Conservation (phyloP, 2,329 filamentous ascomycete species). For the Furcasterigmium sp. region DNA sequence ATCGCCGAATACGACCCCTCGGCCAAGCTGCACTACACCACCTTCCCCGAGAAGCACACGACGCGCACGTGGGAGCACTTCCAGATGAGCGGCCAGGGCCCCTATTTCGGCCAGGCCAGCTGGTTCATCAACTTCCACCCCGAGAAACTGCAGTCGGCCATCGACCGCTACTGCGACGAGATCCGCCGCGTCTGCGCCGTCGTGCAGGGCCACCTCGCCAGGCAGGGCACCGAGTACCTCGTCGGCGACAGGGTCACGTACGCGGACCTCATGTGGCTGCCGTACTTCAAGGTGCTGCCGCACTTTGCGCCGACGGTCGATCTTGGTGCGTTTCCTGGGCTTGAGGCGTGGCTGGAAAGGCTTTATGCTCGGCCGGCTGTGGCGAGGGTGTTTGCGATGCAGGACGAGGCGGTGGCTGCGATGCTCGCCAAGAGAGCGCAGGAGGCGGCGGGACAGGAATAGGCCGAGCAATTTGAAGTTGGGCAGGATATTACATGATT, state of each 20-base stretch:
- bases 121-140: conserved; percentile 27
- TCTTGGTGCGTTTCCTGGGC: neutral
- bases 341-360: neutral
- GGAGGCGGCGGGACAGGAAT: no score
- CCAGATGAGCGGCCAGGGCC: conserved; percentile 20
- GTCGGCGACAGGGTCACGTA: neutral
- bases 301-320: neutral
- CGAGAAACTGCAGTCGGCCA: conserved; percentile 21
- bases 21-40: conserved; percentile 18
- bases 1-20: conserved; percentile 22
- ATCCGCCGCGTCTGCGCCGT: conserved; percentile 22
- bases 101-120: conserved; percentile 35
- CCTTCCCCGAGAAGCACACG: conserved; percentile 19
- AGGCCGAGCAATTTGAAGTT: no score
- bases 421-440: no score
- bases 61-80: conserved; percentile 6
- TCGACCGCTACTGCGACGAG: conserved; percentile 23
- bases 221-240: neutral
- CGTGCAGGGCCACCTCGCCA: conserved; percentile 21
- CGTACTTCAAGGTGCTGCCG: neutral
- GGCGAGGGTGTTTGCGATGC: no score
- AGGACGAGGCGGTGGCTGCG: no score
- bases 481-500: no score
- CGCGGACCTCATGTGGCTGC: neutral
- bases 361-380: no score